Evolutionary conservation across 2,329 filamentous ascomycete species (phyloP), one percentile per base, ranked within the genome.

Genomic region (Colletotrichum chlorophyti): DNA sequence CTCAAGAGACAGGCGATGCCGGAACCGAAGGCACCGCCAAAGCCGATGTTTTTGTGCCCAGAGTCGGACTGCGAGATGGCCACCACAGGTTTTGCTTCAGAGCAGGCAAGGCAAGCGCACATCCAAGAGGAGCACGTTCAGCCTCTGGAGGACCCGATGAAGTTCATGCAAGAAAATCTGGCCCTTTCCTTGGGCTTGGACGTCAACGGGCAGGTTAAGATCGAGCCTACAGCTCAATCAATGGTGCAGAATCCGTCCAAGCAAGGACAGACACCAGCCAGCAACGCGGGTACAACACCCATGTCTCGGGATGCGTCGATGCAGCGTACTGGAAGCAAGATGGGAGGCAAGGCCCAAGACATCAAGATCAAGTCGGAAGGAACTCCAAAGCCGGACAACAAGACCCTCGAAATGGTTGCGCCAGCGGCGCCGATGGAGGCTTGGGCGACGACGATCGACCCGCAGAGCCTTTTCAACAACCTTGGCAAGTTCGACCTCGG

Each of bases 101-200:
- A 87, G 61, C 82, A 86, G 63, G 78, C 79, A 11, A 74, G 81
- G 45, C 77, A 79, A 51, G 67, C 71, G 10, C 86, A 89, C 65
- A 70, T 79, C 7, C 75, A 83, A n/a, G 82, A 87, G 54, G 84
- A 87, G 66, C 86, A 89, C 63, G 71, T 78, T 19, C 82, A 79
- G 66, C 85, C 85, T 6, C 72, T 75, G 37, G 75, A 83, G 61
- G 73, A 88, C 58, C 84, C 86, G 3, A 38, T 78, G 53, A 81
- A 80, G 62, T 89, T 81, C 65, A 72, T 76, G 14, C 65, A 75
- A 46, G 83, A 85, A 47, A 79, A 76, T 42, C 66, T 87, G 29
- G 78, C 79, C 1, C 63, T 74, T 12, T 71, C 74, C 0, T 67
- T 87, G 3, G 83, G 81, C 4, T 66, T 86, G n/a, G 81, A 85